Conservation (phyloP, 768 basidiomycete species). For the Serendipita sp. region DNA sequence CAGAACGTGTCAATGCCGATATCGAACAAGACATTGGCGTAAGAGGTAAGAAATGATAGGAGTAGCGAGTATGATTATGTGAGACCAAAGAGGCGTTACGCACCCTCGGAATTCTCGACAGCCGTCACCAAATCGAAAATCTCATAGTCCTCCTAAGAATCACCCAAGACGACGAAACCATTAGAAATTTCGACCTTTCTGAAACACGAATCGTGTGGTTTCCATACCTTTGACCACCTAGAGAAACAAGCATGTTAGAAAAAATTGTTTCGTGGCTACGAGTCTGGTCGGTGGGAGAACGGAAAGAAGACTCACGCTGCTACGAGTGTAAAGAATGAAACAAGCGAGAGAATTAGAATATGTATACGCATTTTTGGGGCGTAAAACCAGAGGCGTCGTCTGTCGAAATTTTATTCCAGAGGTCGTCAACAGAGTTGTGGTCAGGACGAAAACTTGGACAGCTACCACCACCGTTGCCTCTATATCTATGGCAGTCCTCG, state of each 20-base stretch:
- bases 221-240: not conserved
- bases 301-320: not conserved
- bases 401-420: no score
- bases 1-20: no score
- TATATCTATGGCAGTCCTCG: no score
- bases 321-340: not conserved
- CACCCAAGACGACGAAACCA: conserved; percentile 1
- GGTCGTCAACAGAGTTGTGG: no score
- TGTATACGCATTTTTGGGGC: not conserved
- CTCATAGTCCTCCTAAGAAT: conserved; percentile 73
- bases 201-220: not conserved
- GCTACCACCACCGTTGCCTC: no score
- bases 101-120: conserved; percentile 69
- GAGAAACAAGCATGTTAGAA: not conserved
- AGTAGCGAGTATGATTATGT: no score
- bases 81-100: conserved; percentile 9
- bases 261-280: not conserved
- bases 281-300: not conserved
- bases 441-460: no score
- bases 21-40: no score
- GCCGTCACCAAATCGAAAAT: conserved; percentile 86
- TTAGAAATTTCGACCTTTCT: no score
- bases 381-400: no score
- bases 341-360: not conserved
- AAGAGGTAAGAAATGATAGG: no score